Percentiles rank a stretch among this genome's conserved stretches.
phyloP scores from a whole-genome alignment of 148 eudicot genomes.

The Rhododendron mucronatum region DNA sequence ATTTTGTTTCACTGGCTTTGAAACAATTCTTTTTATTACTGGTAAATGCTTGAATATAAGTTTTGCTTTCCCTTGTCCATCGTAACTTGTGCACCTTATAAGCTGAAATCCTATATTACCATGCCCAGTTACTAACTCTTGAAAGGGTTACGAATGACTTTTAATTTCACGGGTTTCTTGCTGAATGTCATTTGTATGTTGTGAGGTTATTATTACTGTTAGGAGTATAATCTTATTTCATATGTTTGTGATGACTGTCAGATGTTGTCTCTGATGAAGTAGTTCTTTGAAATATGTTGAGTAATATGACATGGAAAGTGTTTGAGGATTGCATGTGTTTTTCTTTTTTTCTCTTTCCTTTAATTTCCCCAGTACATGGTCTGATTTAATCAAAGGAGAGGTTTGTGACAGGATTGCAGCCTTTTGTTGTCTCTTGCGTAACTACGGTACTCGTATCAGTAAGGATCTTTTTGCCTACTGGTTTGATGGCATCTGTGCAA shows the following conservation, averaged over 20 bases:
- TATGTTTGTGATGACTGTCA: background rate
- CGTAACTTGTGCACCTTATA: background rate
- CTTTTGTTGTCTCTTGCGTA: slow-evolving; percentile 50
- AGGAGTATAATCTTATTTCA: background rate
- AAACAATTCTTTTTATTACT: background rate
- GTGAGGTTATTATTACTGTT: background rate
- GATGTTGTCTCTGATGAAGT: background rate
- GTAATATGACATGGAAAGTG: background rate
- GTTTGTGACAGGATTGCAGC: slow-evolving; percentile 74
- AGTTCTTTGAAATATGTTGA: background rate
- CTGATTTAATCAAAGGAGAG: slow-evolving; percentile 3
- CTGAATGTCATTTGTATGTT: background rate
- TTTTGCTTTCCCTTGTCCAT: background rate
- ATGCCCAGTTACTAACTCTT: background rate
- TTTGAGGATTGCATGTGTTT: background rate
- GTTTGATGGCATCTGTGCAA: slow-evolving; percentile 74
- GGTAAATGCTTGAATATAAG: background rate
- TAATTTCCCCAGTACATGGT: background rate
- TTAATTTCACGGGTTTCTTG: background rate
- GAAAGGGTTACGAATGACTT: background rate
- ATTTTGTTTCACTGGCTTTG: background rate
- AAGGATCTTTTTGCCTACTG: slow-evolving; percentile 64
- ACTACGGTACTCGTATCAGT: slow-evolving; percentile 49
- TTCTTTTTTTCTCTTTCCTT: background rate
- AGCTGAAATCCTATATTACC: background rate